phyloP scores from a whole-genome alignment of 2,329 filamentous ascomycete genomes.

The Aspergillus hiratsukae region DNA sequence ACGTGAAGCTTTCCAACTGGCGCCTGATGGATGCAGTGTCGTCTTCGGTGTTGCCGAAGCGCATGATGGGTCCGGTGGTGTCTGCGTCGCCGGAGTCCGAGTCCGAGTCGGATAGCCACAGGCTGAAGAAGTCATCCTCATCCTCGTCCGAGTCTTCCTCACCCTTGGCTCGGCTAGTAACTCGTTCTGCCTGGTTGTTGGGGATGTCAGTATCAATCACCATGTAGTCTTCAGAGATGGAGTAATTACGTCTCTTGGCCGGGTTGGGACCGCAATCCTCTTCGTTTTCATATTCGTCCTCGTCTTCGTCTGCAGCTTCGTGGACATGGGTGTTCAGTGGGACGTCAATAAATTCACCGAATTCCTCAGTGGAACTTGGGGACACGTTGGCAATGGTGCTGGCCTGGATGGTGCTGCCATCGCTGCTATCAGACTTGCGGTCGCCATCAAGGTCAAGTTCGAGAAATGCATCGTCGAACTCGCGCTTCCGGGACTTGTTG shows the following conservation, averaged over 20 bases:
- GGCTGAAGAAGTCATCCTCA: background rate
- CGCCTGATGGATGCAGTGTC: background rate
- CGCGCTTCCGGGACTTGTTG: background rate
- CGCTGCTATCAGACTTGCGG: conserved; percentile 23
- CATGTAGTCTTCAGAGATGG: background rate
- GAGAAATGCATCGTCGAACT: background rate
- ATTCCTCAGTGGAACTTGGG: background rate
- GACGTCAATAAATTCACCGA: background rate
- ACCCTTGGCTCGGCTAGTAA: background rate
- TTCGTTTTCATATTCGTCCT: background rate
- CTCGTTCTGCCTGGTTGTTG: background rate
- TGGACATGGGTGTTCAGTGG: background rate
- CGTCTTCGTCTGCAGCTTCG: background rate
- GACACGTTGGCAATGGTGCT: background rate
- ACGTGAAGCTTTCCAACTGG: background rate
- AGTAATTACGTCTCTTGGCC: background rate
- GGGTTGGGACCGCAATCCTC: background rate
- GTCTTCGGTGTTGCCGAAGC: background rate
- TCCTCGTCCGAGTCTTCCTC: background rate
- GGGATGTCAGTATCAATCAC: background rate
- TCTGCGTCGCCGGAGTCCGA: background rate
- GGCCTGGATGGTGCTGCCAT: conserved; percentile 47
- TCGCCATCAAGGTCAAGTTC: background rate
- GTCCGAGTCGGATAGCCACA: background rate
- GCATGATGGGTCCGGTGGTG: background rate